Conservation (phyloP, 2,329 filamentous ascomycete species). For the Grosmannia penicillata region DNA sequence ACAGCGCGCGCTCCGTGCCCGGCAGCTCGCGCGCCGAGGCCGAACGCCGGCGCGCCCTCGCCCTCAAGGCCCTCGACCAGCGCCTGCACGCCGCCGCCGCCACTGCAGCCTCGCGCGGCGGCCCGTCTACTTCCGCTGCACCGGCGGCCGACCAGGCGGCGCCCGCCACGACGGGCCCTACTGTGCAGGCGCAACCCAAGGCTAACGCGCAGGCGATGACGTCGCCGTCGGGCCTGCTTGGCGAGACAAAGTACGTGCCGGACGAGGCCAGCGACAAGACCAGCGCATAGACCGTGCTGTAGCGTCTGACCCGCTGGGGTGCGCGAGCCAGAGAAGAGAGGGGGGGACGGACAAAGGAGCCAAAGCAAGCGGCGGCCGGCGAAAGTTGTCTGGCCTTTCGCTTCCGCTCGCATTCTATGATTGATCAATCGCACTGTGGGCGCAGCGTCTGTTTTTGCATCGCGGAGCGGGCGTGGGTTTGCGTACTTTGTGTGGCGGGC, state of each 20-base stretch:
- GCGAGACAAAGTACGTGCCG: slow-evolving; percentile 56
- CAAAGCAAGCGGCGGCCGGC: too few relatives aligned
- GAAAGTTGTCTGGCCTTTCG: too few relatives aligned
- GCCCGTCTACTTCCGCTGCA: neutral
- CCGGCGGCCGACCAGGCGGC: slow-evolving; percentile 16
- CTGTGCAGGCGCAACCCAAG: slow-evolving; percentile 41
- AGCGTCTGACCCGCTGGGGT: too few relatives aligned
- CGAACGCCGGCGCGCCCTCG: slow-evolving; percentile 75
- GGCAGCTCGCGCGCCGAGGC: slow-evolving; percentile 76
- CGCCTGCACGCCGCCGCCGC: slow-evolving; percentile 70
- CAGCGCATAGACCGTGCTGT: slow-evolving; percentile 6
- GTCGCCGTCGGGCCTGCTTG: slow-evolving; percentile 36
- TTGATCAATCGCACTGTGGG: too few relatives aligned
- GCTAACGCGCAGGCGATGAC: slow-evolving; percentile 43
- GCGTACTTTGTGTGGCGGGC: too few relatives aligned
- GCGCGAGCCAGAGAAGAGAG: too few relatives aligned
- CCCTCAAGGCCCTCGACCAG: slow-evolving; percentile 84
- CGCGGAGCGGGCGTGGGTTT: too few relatives aligned
- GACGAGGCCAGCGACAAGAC: slow-evolving; percentile 31
- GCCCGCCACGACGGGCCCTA: slow-evolving; percentile 32
- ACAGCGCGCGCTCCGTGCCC: slow-evolving; percentile 36
- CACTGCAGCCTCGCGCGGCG: slow-evolving; percentile 26
- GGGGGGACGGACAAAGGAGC: too few relatives aligned
- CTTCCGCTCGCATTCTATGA: too few relatives aligned
- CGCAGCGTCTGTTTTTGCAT: too few relatives aligned